Conservation (phyloP, 73 alveolate genomes). For the Blepharisma japonicum region DNA sequence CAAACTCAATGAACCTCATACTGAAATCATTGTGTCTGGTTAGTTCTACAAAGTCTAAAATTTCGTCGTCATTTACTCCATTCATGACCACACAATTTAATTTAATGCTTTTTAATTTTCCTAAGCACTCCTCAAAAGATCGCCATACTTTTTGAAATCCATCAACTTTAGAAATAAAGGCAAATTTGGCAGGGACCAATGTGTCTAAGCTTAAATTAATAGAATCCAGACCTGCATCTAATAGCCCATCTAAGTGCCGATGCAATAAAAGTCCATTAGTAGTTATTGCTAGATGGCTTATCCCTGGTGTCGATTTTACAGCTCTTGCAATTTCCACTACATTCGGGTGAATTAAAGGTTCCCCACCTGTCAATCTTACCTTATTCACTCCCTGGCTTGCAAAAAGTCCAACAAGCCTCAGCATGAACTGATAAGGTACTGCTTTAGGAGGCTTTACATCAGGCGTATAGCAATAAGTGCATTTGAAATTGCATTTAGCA, state of each 20-base stretch:
- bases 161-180: conserved; percentile 20
- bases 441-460: neutral
- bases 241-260: conserved; percentile 36
- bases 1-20: conserved; percentile 60
- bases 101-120: conserved; percentile 34
- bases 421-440: neutral
- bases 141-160: conserved; percentile 20
- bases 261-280: conserved; percentile 47
- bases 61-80: conserved; percentile 55
- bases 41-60: conserved; percentile 41
- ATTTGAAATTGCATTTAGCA: conserved; percentile 47
- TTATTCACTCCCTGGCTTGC: conserved; percentile 31
- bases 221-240: conserved; percentile 45
- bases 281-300: conserved; percentile 49
- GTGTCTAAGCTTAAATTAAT: conserved; percentile 40
- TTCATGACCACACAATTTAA: conserved; percentile 57
- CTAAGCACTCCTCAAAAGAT: neutral
- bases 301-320: conserved; percentile 9
- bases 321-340: conserved; percentile 31
- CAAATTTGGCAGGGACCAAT: conserved; percentile 25
- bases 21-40: conserved; percentile 37
- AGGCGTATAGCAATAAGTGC: conserved; percentile 22
- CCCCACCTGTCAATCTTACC: conserved; percentile 62
- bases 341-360: conserved; percentile 53
- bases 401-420: neutral